phyloP scores from a whole-genome alignment of 306 rosid species.

The Elaeagnus macrophylla region DNA sequence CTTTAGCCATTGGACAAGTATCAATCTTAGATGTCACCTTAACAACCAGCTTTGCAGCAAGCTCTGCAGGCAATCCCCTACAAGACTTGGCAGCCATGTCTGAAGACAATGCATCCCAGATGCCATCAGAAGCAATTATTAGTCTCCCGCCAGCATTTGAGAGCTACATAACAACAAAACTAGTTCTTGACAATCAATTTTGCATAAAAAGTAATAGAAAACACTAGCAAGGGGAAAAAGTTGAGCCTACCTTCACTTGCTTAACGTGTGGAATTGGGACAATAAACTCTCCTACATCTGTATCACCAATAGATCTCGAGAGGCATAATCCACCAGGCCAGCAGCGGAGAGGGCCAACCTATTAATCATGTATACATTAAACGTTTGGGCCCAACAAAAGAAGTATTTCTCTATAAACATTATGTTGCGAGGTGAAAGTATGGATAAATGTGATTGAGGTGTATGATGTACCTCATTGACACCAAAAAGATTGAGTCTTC shows the following conservation, averaged over 20 bases:
- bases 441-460: slow-evolving; percentile 11
- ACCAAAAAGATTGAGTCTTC: slow-evolving; percentile 90
- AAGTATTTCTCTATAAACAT: not conserved
- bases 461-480: slow-evolving; percentile 62
- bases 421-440: slow-evolving; percentile 10
- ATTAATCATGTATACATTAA: slow-evolving; percentile 10
- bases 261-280: slow-evolving; percentile 97
- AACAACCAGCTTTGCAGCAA: slow-evolving; percentile 96
- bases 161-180: slow-evolving; percentile 40
- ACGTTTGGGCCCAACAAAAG: not conserved
- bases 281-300: slow-evolving; percentile 95
- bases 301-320: slow-evolving; percentile 95
- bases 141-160: slow-evolving; percentile 93
- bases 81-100: slow-evolving; percentile 82
- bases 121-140: slow-evolving; percentile 97
- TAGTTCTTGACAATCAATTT: slow-evolving; percentile 13
- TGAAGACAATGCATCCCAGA: slow-evolving; percentile 93
- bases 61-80: slow-evolving; percentile 93
- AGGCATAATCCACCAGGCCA: slow-evolving; percentile 99
- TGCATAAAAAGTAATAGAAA: slow-evolving; percentile 10
- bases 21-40: slow-evolving; percentile 45
- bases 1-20: slow-evolving; percentile 9
- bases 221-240: slow-evolving; percentile 2
- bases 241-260: slow-evolving; percentile 81
- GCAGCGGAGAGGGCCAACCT: slow-evolving; percentile 99